A percentile compares a stretch with the other conserved stretches of the same genome.
phyloP scores from a whole-genome alignment of 2,329 filamentous ascomycete species.

The Trichophyton verrucosum region DNA sequence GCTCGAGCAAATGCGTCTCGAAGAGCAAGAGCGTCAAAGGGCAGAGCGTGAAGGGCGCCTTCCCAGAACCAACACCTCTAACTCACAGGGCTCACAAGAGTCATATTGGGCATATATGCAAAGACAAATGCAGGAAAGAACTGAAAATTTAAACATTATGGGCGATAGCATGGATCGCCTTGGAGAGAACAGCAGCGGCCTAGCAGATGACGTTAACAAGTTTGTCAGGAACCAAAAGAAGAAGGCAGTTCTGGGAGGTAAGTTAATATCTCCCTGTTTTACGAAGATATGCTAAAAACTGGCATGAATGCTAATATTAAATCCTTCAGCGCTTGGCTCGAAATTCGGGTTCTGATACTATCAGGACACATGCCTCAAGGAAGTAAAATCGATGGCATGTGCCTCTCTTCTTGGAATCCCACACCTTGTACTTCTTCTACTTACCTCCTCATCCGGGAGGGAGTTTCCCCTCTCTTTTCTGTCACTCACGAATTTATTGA shows the following conservation, averaged over 20 bases:
- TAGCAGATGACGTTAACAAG: constrained; percentile 79
- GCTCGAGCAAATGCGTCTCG: constrained; percentile 64
- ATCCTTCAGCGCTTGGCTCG: constrained; percentile 25
- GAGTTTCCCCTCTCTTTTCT: neutral
- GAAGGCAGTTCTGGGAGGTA: constrained; percentile 60
- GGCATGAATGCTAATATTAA: constrained; percentile 3
- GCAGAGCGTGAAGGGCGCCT: constrained; percentile 19
- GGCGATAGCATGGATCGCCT: constrained; percentile 75
- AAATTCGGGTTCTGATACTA: constrained; percentile 31
- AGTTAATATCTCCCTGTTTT: constrained; percentile 13
- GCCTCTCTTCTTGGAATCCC: neutral
- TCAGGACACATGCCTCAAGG: neutral
- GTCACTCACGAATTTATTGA: neutral
- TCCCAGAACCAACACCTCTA: neutral
- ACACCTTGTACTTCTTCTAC: neutral
- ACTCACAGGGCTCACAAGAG: constrained; percentile 37
- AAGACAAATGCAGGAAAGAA: constrained; percentile 76
- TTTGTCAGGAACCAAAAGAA: constrained; percentile 79
- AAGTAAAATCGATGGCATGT: neutral
- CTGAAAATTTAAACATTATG: constrained; percentile 71
- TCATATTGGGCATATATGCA: constrained; percentile 68
- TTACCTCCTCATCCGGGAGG: no score
- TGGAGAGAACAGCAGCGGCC: constrained; percentile 67
- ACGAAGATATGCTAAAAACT: neutral
- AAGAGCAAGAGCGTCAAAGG: constrained; percentile 48